Conservation (phyloP, 192 early-diverging fungal genomes). For the Coemansia sp. region DNA sequence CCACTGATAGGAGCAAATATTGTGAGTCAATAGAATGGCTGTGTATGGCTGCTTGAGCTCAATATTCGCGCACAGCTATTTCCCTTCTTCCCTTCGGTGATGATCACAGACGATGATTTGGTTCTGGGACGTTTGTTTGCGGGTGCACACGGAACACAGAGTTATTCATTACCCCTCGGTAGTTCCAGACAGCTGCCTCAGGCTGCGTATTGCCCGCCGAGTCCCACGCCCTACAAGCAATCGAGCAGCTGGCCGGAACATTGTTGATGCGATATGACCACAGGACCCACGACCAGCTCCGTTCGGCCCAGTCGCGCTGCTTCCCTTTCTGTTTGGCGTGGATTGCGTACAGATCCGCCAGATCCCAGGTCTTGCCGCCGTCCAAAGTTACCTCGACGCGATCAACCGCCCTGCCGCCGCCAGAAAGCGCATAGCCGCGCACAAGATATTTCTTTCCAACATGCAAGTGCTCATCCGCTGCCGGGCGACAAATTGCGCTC, state of each 20-base stretch:
- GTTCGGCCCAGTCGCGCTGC: constrained; percentile 37
- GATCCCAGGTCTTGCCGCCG: constrained; percentile 75
- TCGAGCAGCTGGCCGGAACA: constrained; percentile 47
- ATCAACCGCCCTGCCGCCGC: constrained; percentile 70
- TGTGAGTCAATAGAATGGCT: background rate
- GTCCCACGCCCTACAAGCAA: constrained; percentile 82
- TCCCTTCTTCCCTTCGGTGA: background rate
- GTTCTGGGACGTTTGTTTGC: constrained; percentile 1
- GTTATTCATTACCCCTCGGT: constrained; percentile 80
- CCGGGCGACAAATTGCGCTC: constrained; percentile 68
- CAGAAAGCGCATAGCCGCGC: constrained; percentile 79
- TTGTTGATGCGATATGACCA: constrained; percentile 68
- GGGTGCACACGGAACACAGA: constrained; percentile 53
- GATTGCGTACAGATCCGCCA: constrained; percentile 59
- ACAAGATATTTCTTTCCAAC: constrained; percentile 51
- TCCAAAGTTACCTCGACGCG: constrained; percentile 84
- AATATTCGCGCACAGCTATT: background rate
- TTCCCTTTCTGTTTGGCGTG: constrained; percentile 10
- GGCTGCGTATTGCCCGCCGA: constrained; percentile 86
- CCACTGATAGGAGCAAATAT: no score
- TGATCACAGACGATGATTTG: constrained; percentile 16
- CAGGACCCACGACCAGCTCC: constrained; percentile 82
- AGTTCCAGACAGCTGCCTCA: constrained; percentile 73
- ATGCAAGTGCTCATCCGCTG: constrained; percentile 53
- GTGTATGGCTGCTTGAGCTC: background rate